phyloP scores from a whole-genome alignment of 768 basidiomycete species.

The Boletus subcaerulescens region DNA sequence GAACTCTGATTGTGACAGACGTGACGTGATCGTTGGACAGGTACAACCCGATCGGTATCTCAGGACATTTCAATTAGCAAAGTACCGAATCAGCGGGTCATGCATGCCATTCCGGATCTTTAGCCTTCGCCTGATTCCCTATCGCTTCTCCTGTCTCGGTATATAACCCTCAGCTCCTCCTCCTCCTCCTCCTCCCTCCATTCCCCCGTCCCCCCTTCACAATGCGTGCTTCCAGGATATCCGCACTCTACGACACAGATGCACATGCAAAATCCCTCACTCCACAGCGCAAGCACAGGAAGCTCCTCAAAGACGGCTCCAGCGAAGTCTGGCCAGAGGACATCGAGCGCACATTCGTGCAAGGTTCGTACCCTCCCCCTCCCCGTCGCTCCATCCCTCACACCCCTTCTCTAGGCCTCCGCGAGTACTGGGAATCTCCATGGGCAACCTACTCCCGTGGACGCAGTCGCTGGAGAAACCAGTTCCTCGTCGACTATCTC shows the following conservation, averaged over 20 bases:
- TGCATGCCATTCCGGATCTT: conserved; percentile 47
- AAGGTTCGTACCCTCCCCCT: conserved; percentile 42
- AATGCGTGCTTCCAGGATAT: conserved; percentile 26
- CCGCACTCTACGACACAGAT: conserved; percentile 22
- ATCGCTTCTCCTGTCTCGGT: conserved; percentile 8
- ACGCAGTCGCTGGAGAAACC: conserved; percentile 78
- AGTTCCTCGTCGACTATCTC: conserved; percentile 81
- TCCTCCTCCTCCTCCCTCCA: conserved; percentile 5
- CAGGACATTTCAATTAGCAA: conserved; percentile 33
- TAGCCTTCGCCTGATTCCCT: conserved; percentile 24
- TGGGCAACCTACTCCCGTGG: conserved; percentile 80
- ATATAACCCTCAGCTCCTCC: conserved; percentile 32
- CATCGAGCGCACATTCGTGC: conserved; percentile 74
- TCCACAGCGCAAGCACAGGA: conserved; percentile 78
- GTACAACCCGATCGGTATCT: conserved; percentile 30
- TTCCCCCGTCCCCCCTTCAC: conserved; percentile 7
- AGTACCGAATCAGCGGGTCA: conserved; percentile 25
- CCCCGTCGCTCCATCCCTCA: neutral
- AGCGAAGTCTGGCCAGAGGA: conserved; percentile 80
- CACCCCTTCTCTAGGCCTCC: conserved; percentile 49
- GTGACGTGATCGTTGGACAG: conserved; percentile 13
- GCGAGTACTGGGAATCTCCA: conserved; percentile 76
- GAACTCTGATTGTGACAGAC: conserved; percentile 16
- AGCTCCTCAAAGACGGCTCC: conserved; percentile 78
- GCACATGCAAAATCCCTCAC: conserved; percentile 37